Evolutionary conservation across 805 yeast genomes (phyloP), one percentile per base, ranked within the genome.

Genomic region (Monosporozyma aerobia): DNA sequence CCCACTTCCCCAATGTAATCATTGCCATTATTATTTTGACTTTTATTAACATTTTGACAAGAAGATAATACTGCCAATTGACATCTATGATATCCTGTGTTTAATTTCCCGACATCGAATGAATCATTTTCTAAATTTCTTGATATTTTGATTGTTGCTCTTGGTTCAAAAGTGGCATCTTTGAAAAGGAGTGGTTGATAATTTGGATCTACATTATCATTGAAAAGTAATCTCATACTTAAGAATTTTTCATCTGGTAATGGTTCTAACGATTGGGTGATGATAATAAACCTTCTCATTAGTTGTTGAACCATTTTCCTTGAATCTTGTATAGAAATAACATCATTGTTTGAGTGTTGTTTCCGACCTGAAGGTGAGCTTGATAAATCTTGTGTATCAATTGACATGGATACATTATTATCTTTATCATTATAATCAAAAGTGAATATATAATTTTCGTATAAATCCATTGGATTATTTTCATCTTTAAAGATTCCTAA

Each of bases 261-360:
- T 1, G 78, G 74, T 16, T 78, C 75, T n/a, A 81, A 65, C 0
- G 76, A 68, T 60, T 82, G 86, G 0, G 84, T 78, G 4, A 76
- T 62, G 1, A 79, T 68, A 22, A 81, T 77, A 50, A 82, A 73
- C 50, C 78, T 67, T 59, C 73, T 74, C 71, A 81, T 73, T 47
- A 80, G 57, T 50, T 73, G 76, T 54, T 78, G 80, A 3, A 77
- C 69, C 55, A 73, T 69, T 53, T 69, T 69, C 56, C 80, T 71
- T 9, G 77, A 73, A 32, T 70, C 69, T 25, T 70, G 58, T 30
- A 69, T 52, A 2, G 73, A 58, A 10, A 63, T 55, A 11, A 57
- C 5, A 50, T 54, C 43, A 11, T 54, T 57, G 13, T 57, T 51
- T 19, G 51, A 53, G 19, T 19, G 19, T 3, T 53, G 47, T 23